phyloP scores from a whole-genome alignment of 768 basidiomycete genomes.

The Hericium erinaceus region DNA sequence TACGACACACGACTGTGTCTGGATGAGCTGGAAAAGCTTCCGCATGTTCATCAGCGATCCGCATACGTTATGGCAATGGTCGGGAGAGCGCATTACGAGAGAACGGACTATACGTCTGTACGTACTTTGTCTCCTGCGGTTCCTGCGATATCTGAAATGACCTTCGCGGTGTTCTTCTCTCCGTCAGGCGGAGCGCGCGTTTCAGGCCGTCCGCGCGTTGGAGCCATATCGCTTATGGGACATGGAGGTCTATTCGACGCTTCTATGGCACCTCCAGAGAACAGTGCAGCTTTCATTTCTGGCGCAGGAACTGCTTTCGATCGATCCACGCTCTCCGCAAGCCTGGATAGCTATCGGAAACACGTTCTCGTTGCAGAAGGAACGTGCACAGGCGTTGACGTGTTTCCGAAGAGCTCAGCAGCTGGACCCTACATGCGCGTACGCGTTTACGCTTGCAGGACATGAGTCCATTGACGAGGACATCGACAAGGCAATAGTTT shows the following conservation, averaged over 20 bases:
- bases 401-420: constrained; percentile 91
- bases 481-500: constrained; percentile 81
- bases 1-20: constrained; percentile 74
- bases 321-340: constrained; percentile 73
- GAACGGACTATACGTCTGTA: constrained; percentile 82
- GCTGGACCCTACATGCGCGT: constrained; percentile 84
- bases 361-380: constrained; percentile 90
- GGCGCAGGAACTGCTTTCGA: constrained; percentile 83
- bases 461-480: constrained; percentile 97
- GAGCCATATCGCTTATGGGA: constrained; percentile 88
- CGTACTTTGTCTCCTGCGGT: constrained; percentile 22
- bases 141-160: constrained; percentile 1
- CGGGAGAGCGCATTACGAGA: constrained; percentile 85
- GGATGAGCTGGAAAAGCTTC: constrained; percentile 67
- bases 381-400: constrained; percentile 84
- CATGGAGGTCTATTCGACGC: constrained; percentile 95
- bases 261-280: constrained; percentile 89
- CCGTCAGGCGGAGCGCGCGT: constrained; percentile 79
- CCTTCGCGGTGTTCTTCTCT: constrained; percentile 12
- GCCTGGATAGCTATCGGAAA: constrained; percentile 98
- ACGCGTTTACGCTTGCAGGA: constrained; percentile 93
- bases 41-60: constrained; percentile 61
- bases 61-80: constrained; percentile 75
- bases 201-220: constrained; percentile 66
- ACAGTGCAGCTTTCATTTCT: constrained; percentile 83